These are phyloP conservation scores for Lachancea quebecensis DNA, from an alignment of 805 yeast species.

Conservation along the genomic window DNA sequence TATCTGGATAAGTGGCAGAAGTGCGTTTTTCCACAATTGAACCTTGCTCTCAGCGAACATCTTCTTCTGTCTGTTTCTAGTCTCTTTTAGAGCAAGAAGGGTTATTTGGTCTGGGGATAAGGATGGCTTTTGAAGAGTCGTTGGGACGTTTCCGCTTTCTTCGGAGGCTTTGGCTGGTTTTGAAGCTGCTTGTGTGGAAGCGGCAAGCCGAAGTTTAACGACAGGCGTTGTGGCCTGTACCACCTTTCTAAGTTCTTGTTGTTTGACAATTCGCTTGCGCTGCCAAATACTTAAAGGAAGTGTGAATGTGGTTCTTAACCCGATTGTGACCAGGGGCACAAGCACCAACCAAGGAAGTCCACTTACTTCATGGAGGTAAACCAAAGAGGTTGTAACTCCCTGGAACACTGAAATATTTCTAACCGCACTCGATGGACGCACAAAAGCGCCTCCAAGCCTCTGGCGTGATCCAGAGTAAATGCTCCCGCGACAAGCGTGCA, in stretches of 20 bases:
- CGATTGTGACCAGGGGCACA: conserved; percentile 66
- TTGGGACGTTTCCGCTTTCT: conserved; percentile 24
- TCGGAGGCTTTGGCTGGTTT: conserved; percentile 15
- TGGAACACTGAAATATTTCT: conserved; percentile 15
- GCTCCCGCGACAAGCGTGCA: no score
- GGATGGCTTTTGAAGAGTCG: conserved; percentile 25
- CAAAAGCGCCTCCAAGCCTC: no score
- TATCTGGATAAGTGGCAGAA: conserved; percentile 73
- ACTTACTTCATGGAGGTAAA: conserved; percentile 40
- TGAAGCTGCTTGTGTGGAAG: conserved; percentile 12
- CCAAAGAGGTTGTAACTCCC: conserved; percentile 21
- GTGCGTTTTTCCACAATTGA: conserved; percentile 72
- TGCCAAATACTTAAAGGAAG: conserved; percentile 73
- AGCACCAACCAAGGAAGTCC: conserved; percentile 80
- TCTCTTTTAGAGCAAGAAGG: conserved; percentile 68
- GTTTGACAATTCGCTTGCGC: conserved; percentile 60
- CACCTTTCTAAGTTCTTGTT: conserved; percentile 64
- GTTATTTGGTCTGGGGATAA: conserved; percentile 75
- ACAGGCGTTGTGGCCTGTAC: conserved; percentile 72
- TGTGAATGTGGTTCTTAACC: conserved; percentile 59
- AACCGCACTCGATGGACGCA: no score
- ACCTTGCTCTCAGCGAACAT: conserved; percentile 63
- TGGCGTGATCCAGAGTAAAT: no score
- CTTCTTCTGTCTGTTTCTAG: conserved; percentile 61
- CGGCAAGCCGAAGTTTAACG: conserved; percentile 46